A percentile compares a stretch with the other conserved stretches of the same genome.
Evolutionary conservation across 495 filamentous ascomycete genomes (phyloP).

Genomic region (Podospora pseudopauciseta): DNA sequence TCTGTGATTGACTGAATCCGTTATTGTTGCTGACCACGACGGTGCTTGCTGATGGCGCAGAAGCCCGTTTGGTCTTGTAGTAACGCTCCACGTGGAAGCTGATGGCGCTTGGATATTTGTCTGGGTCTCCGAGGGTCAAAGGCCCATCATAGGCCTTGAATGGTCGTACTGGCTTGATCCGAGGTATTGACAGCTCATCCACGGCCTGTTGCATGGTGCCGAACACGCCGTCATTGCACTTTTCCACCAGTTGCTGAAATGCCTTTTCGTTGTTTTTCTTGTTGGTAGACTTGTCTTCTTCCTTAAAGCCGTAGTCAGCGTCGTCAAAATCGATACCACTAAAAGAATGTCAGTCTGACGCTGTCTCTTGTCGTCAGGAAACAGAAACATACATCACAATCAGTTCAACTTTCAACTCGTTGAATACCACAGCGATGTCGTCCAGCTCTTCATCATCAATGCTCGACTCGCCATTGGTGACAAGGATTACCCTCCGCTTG

Average conservation of each 20-base stretch:
- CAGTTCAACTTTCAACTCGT: conserved; percentile 71
- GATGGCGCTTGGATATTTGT: conserved; percentile 70
- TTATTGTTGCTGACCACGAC: conserved; percentile 59
- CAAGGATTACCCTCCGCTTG: conserved; percentile 72
- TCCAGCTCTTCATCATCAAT: conserved; percentile 66
- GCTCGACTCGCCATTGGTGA: conserved; percentile 71
- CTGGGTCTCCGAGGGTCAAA: conserved; percentile 74
- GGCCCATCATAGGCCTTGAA: conserved; percentile 74
- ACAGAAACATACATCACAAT: conserved; percentile 63
- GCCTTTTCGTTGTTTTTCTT: conserved; percentile 73
- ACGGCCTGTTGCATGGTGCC: conserved; percentile 85
- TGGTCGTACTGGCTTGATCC: conserved; percentile 67
- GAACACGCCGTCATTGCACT: conserved; percentile 61
- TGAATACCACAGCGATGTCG: conserved; percentile 66
- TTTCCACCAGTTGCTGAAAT: conserved; percentile 59
- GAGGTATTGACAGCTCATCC: conserved; percentile 63
- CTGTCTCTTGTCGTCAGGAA: not conserved
- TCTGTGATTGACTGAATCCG: conserved; percentile 43
- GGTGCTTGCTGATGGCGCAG: conserved; percentile 67
- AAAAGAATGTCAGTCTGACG: not conserved
- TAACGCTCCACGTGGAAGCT: conserved; percentile 87
- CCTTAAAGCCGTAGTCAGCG: conserved; percentile 82
- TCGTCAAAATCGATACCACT: conserved; percentile 96
- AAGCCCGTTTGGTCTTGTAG: conserved; percentile 74
- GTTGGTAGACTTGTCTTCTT: conserved; percentile 73